Evolutionary conservation across 73 alveolate species (phyloP).

Genomic region (Paramecium sonneborni): DNA sequence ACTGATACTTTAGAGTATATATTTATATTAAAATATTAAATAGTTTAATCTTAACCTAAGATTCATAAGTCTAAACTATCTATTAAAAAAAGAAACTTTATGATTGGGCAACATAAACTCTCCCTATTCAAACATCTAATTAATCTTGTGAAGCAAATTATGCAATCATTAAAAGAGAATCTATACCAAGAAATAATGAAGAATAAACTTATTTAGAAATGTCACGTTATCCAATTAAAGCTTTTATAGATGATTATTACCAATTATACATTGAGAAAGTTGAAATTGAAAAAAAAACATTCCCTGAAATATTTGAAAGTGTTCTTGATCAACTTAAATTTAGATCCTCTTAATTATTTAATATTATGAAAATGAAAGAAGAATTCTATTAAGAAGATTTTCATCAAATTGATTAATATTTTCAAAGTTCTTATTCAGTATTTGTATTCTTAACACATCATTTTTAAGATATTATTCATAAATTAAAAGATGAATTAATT

Average conservation of each 20-base stretch:
- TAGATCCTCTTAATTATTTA: not conserved
- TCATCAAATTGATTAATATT: not conserved
- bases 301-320: not conserved
- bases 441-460: not conserved
- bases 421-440: not conserved
- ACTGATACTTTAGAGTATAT: not conserved
- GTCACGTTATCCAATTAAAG: constrained; percentile 17
- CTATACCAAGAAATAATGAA: constrained; percentile 12
- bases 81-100: not conserved
- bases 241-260: not conserved
- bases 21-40: not conserved
- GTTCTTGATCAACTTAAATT: not conserved
- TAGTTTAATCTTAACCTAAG: not conserved
- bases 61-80: not conserved
- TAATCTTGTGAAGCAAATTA: constrained; percentile 14
- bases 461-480: not conserved
- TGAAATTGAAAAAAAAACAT: not conserved
- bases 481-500: constrained; percentile 28
- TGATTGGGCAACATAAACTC: not conserved
- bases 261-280: not conserved
- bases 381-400: constrained; percentile 8
- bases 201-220: constrained; percentile 53
- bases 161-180: constrained; percentile 38
- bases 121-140: not conserved
- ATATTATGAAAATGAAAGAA: constrained; percentile 19